Evolutionary conservation across 2,329 filamentous ascomycete genomes (phyloP).

Genomic region (Cladosporium sp.): DNA sequence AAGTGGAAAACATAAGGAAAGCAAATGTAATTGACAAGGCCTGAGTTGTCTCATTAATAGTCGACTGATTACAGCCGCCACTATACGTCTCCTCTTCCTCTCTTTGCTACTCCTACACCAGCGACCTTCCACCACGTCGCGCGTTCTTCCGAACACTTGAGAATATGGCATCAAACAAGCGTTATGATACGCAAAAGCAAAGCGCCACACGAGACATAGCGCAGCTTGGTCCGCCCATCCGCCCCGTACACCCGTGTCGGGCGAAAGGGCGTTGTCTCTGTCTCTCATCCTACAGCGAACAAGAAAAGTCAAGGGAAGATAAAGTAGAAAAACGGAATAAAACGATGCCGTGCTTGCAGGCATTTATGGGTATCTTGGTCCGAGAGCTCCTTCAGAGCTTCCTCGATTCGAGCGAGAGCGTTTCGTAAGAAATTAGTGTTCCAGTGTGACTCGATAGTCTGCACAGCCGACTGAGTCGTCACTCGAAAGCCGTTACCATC

Average conservation of each 20-base stretch:
- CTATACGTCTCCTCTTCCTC: neutral
- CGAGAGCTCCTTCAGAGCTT: neutral
- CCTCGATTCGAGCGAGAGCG: neutral
- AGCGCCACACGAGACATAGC: neutral
- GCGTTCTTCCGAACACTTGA: neutral
- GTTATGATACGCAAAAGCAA: neutral
- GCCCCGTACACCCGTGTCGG: neutral
- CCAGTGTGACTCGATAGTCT: neutral
- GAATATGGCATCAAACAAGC: neutral
- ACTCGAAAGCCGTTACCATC: neutral
- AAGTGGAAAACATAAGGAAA: too few relatives aligned
- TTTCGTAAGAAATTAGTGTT: neutral
- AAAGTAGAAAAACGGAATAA: neutral
- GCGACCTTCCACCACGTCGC: neutral
- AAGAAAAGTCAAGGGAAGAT: neutral
- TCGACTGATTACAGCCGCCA: neutral
- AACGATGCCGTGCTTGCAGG: constrained; percentile 2
- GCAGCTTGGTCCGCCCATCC: neutral
- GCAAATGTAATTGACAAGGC: too few relatives aligned
- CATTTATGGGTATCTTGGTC: constrained; percentile 10
- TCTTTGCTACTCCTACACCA: neutral
- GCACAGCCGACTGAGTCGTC: neutral
- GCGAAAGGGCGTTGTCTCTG: neutral
- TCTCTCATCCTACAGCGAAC: neutral
- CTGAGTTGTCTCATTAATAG: neutral